Evolutionary conservation across 169 alveolate genomes (phyloP).

Genomic region (Eimeria maxima): DNA sequence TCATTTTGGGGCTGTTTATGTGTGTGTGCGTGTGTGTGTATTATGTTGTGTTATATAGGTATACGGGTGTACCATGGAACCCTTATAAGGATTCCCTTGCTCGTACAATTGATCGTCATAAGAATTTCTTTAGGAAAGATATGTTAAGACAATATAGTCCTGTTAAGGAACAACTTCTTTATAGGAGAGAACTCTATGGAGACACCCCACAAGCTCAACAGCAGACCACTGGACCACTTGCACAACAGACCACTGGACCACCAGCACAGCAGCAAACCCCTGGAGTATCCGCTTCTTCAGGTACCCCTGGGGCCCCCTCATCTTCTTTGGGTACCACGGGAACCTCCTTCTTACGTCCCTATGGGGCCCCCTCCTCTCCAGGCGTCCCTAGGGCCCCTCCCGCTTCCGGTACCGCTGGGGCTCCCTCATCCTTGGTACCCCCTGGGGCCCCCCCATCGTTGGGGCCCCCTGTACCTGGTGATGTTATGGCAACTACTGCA

Average conservation of each 20-base stretch:
- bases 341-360: neutral
- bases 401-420: neutral
- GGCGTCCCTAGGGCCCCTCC: neutral
- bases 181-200: conserved; percentile 46
- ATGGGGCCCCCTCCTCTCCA: neutral
- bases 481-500: neutral
- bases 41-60: too few species aligned
- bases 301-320: neutral
- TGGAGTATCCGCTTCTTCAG: too few species aligned
- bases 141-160: conserved; percentile 90
- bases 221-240: too few species aligned
- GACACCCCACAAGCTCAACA: too few species aligned
- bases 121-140: conserved; percentile 90
- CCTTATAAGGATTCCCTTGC: conserved; percentile 90
- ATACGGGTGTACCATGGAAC: conserved; percentile 93
- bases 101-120: conserved; percentile 85
- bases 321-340: too few species aligned
- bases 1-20: neutral
- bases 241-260: neutral
- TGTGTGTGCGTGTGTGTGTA: neutral
- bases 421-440: neutral
- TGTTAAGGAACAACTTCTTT: conserved; percentile 46
- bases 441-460: neutral
- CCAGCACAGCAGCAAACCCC: neutral
- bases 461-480: neutral